These are phyloP conservation scores for Lactuca sativa DNA, from an alignment of 129 eudicot species.

Conservation along the genomic window DNA sequence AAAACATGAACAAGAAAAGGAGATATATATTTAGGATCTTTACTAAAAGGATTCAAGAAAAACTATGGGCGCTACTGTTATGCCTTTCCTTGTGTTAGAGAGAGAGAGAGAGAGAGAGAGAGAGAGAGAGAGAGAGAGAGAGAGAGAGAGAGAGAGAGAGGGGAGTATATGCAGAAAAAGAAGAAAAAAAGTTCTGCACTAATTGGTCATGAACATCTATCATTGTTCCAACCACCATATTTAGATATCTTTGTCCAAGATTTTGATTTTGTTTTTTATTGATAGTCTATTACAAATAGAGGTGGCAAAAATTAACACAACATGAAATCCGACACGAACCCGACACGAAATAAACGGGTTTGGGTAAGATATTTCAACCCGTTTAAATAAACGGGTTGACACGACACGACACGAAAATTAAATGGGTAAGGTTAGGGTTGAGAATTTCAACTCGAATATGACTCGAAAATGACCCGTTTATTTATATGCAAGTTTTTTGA, in stretches of 20 bases:
- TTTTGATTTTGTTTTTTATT: constrained; percentile 15
- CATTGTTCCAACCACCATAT: constrained; percentile 25
- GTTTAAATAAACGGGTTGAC: no score
- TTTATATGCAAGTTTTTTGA: no score
- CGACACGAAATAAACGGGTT: no score
- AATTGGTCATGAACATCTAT: constrained; percentile 28
- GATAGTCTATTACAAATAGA: not conserved
- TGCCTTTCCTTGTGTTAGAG: constrained; percentile 24
- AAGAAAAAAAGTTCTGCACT: constrained; percentile 20
- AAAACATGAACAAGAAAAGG: constrained; percentile 20
- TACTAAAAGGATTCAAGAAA: constrained; percentile 31
- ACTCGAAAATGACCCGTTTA: no score
- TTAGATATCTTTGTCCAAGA: constrained; percentile 21
- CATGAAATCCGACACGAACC: no score
- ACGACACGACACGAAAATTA: no score
- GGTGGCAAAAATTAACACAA: no score
- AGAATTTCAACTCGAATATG: no score
- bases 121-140: not conserved
- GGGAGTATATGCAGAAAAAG: constrained; percentile 10
- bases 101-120: constrained; percentile 1
- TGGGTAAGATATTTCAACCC: no score
- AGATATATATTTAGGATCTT: constrained; percentile 29
- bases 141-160: constrained; percentile 15
- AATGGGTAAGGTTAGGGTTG: no score
- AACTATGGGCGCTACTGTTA: constrained; percentile 22